Conservation (phyloP, 257 asterid genomes). For the Schizonepeta tenuifolia region DNA sequence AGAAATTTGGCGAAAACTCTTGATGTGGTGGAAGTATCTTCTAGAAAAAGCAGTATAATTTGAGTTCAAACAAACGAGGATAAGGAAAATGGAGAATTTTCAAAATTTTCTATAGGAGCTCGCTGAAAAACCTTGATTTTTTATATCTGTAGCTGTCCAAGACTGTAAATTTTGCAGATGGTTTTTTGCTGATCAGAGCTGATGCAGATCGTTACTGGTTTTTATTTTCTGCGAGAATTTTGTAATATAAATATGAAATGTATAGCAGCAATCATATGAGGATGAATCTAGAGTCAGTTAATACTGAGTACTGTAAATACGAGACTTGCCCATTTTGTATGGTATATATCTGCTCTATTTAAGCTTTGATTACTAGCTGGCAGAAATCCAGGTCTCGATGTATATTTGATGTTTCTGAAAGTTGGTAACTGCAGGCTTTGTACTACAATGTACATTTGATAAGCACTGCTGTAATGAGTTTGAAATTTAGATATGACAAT, state of each 20-base stretch:
- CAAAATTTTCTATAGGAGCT: slow-evolving; percentile 1
- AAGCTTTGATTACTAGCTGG: background rate
- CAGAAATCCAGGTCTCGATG: slow-evolving; percentile 24
- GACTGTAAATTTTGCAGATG: slow-evolving; percentile 24
- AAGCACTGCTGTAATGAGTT: background rate
- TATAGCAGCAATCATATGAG: slow-evolving; percentile 18
- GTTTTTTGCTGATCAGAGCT: slow-evolving; percentile 29
- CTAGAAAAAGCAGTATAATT: slow-evolving; percentile 24
- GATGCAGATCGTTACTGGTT: slow-evolving; percentile 7
- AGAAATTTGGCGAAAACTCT: slow-evolving; percentile 28
- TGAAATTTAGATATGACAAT: background rate
- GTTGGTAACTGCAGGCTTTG: slow-evolving; percentile 11
- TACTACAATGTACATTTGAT: slow-evolving; percentile 14
- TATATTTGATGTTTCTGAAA: background rate
- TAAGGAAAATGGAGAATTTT: slow-evolving; percentile 14
- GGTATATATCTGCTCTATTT: slow-evolving; percentile 18
- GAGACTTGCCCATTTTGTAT: slow-evolving; percentile 8
- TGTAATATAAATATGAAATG: slow-evolving; percentile 23
- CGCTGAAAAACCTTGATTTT: slow-evolving; percentile 26
- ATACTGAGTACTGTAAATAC: slow-evolving; percentile 21
- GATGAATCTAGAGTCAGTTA: slow-evolving; percentile 16
- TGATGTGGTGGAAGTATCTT: slow-evolving; percentile 28
- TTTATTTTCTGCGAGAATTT: background rate
- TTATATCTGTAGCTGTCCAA: slow-evolving; percentile 25
- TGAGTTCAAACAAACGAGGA: slow-evolving; percentile 22